A percentile compares a stretch with the other conserved stretches of the same genome.
Evolutionary conservation across 1,284 basidiomycete species (phyloP).

Genomic region (Coniferiporia sulphurascens): DNA sequence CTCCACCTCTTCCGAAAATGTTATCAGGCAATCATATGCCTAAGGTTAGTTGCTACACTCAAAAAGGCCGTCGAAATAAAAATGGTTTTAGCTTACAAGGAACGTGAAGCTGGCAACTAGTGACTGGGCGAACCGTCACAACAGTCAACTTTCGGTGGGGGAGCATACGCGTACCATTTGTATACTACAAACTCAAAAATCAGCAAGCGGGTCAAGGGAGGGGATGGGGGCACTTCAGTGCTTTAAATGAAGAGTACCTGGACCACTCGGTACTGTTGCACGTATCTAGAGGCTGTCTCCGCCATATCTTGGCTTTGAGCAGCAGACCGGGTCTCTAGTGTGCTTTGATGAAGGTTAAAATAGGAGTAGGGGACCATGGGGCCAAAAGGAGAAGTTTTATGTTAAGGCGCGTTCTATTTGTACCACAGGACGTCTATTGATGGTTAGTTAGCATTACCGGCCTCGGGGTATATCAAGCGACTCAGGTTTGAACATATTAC

Average conservation of each 20-base stretch:
- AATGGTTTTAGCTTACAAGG: background rate
- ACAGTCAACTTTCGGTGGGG: background rate
- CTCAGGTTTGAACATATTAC: too few relatives aligned
- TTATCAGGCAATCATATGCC: background rate
- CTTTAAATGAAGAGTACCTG: background rate
- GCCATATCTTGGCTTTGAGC: background rate
- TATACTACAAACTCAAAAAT: background rate
- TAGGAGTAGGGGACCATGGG: background rate
- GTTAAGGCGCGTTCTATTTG: too few relatives aligned
- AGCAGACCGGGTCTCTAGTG: background rate
- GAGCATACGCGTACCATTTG: background rate
- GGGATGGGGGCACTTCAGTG: background rate
- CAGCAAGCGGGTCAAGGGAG: background rate
- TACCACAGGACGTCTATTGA: too few relatives aligned
- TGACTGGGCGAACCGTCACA: background rate
- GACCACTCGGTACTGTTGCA: background rate
- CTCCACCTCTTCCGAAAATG: background rate
- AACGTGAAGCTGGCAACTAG: background rate
- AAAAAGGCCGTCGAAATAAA: background rate
- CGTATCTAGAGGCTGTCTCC: background rate
- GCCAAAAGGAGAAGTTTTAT: too few relatives aligned
- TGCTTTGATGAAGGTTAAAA: background rate
- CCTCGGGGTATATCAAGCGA: too few relatives aligned
- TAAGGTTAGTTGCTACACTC: background rate
- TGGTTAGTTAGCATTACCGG: too few relatives aligned